phyloP scores from a whole-genome alignment of 2,329 filamentous ascomycete genomes.

The Colletotrichum trifolii region DNA sequence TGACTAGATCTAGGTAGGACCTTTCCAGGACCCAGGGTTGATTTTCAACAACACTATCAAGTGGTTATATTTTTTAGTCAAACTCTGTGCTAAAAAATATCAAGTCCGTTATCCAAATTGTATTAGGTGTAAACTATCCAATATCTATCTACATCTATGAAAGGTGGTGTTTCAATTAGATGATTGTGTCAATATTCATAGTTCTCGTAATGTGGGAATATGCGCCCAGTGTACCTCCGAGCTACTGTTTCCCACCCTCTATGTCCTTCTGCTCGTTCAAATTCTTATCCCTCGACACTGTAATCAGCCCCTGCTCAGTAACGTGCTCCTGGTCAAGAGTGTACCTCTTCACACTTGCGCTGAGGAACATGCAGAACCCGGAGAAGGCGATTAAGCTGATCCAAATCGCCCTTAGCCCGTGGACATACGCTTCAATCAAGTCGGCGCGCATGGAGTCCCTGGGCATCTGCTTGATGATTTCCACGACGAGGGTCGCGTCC shows the following conservation, averaged over 20 bases:
- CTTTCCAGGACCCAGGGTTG: no score
- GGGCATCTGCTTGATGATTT: constrained; percentile 65
- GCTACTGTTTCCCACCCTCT: neutral
- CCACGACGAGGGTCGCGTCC: constrained; percentile 69
- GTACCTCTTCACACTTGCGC: constrained; percentile 45
- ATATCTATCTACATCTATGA: no score
- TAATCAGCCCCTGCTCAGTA: constrained; percentile 41
- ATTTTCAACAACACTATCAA: no score
- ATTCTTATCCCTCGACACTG: constrained; percentile 13
- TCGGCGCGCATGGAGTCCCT: constrained; percentile 27
- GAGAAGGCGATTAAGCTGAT: constrained; percentile 46
- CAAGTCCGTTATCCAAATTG: no score
- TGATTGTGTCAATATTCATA: no score
- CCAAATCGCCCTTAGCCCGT: constrained; percentile 48
- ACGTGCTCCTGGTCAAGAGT: constrained; percentile 47
- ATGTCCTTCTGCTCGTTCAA: constrained; percentile 10
- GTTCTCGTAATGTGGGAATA: neutral
- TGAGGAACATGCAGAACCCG: constrained; percentile 43
- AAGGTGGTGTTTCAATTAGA: no score
- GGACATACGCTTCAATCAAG: constrained; percentile 47
- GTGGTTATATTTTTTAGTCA: no score
- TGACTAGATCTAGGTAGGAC: no score
- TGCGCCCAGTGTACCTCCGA: neutral
- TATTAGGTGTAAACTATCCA: no score
- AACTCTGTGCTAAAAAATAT: no score